Conservation (phyloP, 805 yeast species). For the Saturnispora galanensis region DNA sequence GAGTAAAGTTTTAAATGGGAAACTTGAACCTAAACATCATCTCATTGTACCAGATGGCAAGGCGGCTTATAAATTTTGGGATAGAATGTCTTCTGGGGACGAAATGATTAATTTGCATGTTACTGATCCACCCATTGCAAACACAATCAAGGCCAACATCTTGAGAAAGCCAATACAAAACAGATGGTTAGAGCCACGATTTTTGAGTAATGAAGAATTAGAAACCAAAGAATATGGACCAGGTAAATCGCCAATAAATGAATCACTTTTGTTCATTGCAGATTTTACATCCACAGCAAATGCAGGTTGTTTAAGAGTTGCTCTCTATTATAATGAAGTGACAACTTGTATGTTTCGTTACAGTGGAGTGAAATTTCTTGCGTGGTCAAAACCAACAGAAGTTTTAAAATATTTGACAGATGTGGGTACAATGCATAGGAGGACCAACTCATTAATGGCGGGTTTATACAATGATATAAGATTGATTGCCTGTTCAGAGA, state of each 20-base stretch:
- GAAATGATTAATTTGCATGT: slow-evolving; percentile 13
- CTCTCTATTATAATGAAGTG: slow-evolving; percentile 24
- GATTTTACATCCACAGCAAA: slow-evolving; percentile 33
- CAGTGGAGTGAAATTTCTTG: slow-evolving; percentile 55
- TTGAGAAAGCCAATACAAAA: slow-evolving; percentile 29
- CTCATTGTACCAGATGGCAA: slow-evolving; percentile 33
- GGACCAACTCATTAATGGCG: slow-evolving; percentile 53
- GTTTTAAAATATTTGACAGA: slow-evolving; percentile 55
- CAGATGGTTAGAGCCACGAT: slow-evolving; percentile 32
- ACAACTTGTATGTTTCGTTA: slow-evolving; percentile 28
- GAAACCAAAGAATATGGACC: slow-evolving; percentile 1
- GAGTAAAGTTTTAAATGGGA: slow-evolving; percentile 51
- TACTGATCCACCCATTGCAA: slow-evolving; percentile 11
- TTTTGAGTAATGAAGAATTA: slow-evolving; percentile 6
- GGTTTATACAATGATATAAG: slow-evolving; percentile 54
- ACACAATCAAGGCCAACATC: slow-evolving; percentile 14
- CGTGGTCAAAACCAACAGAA: slow-evolving; percentile 54
- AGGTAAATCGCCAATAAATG: slow-evolving; percentile 17
- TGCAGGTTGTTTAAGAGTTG: slow-evolving; percentile 44
- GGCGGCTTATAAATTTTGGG: slow-evolving; percentile 19
- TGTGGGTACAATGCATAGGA: slow-evolving; percentile 41
- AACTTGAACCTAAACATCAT: slow-evolving; percentile 53
- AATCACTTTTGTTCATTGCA: slow-evolving; percentile 23
- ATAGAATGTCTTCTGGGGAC: slow-evolving; percentile 9
- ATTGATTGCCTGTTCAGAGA: slow-evolving; percentile 39